These are phyloP conservation scores for Mercurialis annua DNA, from an alignment of 345 rosid genomes.

Conservation along the genomic window DNA sequence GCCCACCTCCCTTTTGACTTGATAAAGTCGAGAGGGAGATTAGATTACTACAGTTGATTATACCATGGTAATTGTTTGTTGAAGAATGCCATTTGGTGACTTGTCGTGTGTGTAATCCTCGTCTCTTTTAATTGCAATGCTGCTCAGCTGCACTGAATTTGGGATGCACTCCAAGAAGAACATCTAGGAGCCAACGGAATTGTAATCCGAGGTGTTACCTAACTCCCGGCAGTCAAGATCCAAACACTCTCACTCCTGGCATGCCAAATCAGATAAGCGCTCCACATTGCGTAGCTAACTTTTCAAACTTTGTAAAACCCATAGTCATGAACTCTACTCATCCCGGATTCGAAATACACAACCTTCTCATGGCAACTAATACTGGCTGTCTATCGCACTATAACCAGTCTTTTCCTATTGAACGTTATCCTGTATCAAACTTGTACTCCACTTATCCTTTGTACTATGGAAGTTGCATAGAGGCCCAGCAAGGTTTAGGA, in stretches of 20 bases:
- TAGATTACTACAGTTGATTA: neutral
- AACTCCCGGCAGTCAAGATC: conserved; percentile 29
- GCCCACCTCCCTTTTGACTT: neutral
- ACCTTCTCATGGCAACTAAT: conserved; percentile 22
- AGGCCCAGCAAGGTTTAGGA: conserved; percentile 21
- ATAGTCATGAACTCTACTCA: conserved; percentile 12
- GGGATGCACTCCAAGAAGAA: conserved; percentile 59
- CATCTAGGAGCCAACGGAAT: conserved; percentile 59
- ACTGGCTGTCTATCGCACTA: conserved; percentile 4
- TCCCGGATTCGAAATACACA: conserved; percentile 12
- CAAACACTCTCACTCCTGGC: conserved; percentile 1
- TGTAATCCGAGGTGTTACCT: conserved; percentile 47
- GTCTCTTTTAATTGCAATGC: conserved; percentile 9
- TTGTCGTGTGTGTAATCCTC: neutral
- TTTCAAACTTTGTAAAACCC: conserved; percentile 23
- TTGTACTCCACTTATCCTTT: conserved; percentile 43
- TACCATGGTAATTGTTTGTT: neutral
- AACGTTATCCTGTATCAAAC: conserved; percentile 22
- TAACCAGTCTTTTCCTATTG: conserved; percentile 16
- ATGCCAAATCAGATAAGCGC: conserved; percentile 11
- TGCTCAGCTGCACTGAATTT: conserved; percentile 65
- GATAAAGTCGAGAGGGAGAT: neutral
- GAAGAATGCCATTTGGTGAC: neutral
- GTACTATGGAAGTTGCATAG: conserved; percentile 35
- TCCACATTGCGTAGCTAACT: conserved; percentile 19